Percentiles rank a stretch among this genome's conserved stretches.
These are phyloP conservation scores for Naumovozyma baii DNA, from an alignment of 805 yeast genomes.

Conservation along the genomic window DNA sequence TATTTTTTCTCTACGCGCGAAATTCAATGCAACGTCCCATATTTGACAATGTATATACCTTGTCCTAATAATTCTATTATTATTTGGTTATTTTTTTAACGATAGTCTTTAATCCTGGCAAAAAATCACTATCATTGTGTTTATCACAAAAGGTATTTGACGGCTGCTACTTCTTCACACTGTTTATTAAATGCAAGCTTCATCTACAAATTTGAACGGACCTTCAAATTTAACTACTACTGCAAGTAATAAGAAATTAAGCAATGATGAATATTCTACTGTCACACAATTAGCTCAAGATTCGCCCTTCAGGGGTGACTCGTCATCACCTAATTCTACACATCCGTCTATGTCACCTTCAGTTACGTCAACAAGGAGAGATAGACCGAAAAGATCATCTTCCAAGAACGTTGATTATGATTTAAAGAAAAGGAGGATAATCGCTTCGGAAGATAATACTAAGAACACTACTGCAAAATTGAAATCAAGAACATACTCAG, in stretches of 20 bases:
- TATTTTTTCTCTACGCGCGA: background rate
- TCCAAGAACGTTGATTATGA: slow-evolving; percentile 27
- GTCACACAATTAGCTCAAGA: background rate
- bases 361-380: slow-evolving; percentile 7
- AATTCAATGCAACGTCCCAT: background rate
- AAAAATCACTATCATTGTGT: too few relatives aligned
- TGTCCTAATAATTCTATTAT: too few relatives aligned
- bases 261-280: background rate
- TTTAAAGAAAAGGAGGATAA: slow-evolving; percentile 25
- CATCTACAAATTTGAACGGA: background rate
- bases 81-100: too few relatives aligned
- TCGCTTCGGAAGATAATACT: slow-evolving; percentile 18
- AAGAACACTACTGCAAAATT: slow-evolving; percentile 1
- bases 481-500: background rate
- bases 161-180: background rate
- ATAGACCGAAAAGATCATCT: slow-evolving; percentile 23
- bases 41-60: too few relatives aligned
- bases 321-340: background rate
- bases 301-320: background rate
- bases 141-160: too few relatives aligned
- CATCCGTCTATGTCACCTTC: slow-evolving; percentile 4
- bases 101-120: too few relatives aligned
- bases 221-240: background rate
- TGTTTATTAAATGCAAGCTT: background rate
- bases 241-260: background rate